phyloP scores from a whole-genome alignment of 164 flowering plant genomes.

The Chloranthus sessilifolius region DNA sequence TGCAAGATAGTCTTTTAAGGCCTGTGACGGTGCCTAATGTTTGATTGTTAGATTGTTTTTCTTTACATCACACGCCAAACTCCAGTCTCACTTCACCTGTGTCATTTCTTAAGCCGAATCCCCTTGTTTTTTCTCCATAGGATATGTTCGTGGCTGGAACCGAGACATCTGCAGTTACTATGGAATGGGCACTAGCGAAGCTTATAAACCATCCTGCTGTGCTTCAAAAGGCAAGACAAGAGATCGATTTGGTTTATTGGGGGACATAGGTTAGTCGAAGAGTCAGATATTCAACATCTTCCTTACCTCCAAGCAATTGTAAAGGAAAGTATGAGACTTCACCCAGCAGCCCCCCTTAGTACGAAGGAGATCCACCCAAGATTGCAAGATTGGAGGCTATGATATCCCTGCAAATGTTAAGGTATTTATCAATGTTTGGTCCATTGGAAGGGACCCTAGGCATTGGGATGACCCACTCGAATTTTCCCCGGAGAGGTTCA shows the following conservation, averaged over 20 bases:
- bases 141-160: constrained; percentile 8
- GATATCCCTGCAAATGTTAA: constrained; percentile 2
- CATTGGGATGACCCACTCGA: constrained; percentile 7
- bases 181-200: constrained; percentile 11
- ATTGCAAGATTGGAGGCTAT: constrained; percentile 10
- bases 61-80: no score
- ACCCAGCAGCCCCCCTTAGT: constrained; percentile 4
- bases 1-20: no score
- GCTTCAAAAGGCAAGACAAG: constrained; percentile 6
- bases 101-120: no score
- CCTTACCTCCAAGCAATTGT: constrained; percentile 10
- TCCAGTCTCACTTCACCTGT: no score
- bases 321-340: constrained; percentile 5
- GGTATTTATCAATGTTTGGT: constrained; percentile 7
- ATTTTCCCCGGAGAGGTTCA: constrained; percentile 11
- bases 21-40: no score
- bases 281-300: constrained; percentile 11
- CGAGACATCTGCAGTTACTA: constrained; percentile 3
- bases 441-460: constrained; percentile 5
- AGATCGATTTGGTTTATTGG: constrained; percentile 5
- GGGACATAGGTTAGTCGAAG: constrained; percentile 5
- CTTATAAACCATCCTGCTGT: constrained; percentile 6
- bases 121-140: constrained; percentile 5
- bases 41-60: no score
- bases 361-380: neutral